Evolutionary conservation across 257 asterid genomes (phyloP).

Genomic region (Fraxinus cuspidata): DNA sequence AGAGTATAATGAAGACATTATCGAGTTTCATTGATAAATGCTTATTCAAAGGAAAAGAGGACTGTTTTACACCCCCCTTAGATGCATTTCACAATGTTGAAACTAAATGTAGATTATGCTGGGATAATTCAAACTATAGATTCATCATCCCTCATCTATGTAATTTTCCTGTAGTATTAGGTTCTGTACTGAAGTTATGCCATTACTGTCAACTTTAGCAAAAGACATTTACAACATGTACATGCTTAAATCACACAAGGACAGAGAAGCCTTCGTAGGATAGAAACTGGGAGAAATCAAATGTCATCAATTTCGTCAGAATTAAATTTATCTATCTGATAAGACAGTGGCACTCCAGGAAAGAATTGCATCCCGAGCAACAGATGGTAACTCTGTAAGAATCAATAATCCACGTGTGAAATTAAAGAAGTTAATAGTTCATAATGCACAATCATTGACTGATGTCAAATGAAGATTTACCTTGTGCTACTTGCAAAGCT

Average conservation of each 20-base stretch:
- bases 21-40: neutral
- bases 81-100: neutral
- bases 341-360: conserved; percentile 87
- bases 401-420: conserved; percentile 12
- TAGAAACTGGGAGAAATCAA: neutral
- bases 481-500: conserved; percentile 84
- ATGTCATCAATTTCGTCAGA: neutral
- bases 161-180: neutral
- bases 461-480: conserved; percentile 40
- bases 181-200: neutral
- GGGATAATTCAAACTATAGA: neutral
- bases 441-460: conserved; percentile 2
- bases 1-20: neutral
- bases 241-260: neutral
- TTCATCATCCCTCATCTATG: neutral
- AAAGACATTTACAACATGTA: neutral
- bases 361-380: conserved; percentile 89
- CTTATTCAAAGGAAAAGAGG: neutral
- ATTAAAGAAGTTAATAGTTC: neutral
- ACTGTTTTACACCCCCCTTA: neutral
- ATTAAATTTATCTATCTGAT: conserved; percentile 49
- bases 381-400: conserved; percentile 82
- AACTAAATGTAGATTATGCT: neutral
- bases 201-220: neutral
- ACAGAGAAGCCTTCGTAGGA: neutral